Evolutionary conservation across 805 yeast genomes (phyloP), one percentile per base, ranked within the genome.

Genomic region (Citeromyces matritensis): DNA sequence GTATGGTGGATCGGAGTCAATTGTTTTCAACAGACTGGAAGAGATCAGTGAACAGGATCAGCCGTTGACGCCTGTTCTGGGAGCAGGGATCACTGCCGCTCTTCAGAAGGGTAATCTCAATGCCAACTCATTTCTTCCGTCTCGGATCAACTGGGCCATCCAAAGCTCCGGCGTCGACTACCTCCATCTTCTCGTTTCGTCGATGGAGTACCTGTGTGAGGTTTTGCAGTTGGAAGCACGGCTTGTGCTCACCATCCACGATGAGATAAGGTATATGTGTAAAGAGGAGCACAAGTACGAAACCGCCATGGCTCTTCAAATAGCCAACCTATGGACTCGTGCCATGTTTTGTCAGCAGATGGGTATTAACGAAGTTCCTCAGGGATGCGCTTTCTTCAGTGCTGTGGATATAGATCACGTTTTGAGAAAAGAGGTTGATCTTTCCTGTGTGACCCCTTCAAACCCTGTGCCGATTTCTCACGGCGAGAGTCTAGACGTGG

Each of bases 131-230:
- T 91, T 77, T 48, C 55, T 91, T 40, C 91, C 98, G 0, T 84
- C 95, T 2, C 57, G 99, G 44, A 77, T 86, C 39, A 91, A 91
- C 46, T 91, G 99, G 99, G 83, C 95, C 1, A 91, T 91, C 47
- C 99, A 91, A 51, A 83, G 95, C 14, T 83, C 95, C 2, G 99
- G 98, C 24, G 99, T 93, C 12, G 98, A 91, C 49, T 91, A 93
- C 46, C 60, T 91, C 32, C 99, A 91, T 49, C 49, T 91, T 26
- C 51, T 91, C 37, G 64, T 88, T 30, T 69, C 84, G 4, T 71
- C 95, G 0, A 86, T 93, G 96, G 81, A 83, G 35, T 83, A 85
- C 43, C 59, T 91, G 42, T 60, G 69, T 26, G 63, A 69, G 26
- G 65, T 62, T 37, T 88, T 73, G 51, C 45, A 58, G 3, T 57